Percentiles rank a stretch among this genome's conserved stretches.
Evolutionary conservation across 345 rosid species (phyloP).

Genomic region (Populus deltoides): DNA sequence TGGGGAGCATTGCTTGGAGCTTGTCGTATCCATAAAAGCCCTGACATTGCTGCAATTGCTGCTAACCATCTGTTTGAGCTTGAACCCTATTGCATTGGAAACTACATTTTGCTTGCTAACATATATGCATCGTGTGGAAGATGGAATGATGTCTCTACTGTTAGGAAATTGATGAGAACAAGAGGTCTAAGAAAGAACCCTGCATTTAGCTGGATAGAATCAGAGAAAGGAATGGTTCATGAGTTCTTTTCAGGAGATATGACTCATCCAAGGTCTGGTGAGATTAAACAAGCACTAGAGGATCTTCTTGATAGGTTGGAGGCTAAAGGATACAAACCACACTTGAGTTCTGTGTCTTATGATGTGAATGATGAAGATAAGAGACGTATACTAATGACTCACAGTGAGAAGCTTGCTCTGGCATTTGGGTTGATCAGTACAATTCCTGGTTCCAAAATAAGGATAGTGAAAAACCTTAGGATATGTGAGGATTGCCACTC

Average conservation of each 20-base stretch:
- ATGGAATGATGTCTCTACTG: constrained; percentile 47
- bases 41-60: constrained; percentile 66
- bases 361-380: constrained; percentile 52
- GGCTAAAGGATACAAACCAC: constrained; percentile 51
- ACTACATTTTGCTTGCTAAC: constrained; percentile 62
- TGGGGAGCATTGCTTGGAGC: constrained; percentile 97
- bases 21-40: constrained; percentile 55
- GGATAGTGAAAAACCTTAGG: constrained; percentile 70
- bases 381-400: constrained; percentile 46
- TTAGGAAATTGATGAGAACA: constrained; percentile 49
- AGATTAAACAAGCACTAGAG: constrained; percentile 48
- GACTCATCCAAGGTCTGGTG: constrained; percentile 49
- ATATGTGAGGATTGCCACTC: constrained; percentile 76
- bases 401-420: constrained; percentile 74
- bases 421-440: constrained; percentile 57
- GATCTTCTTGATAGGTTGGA: constrained; percentile 44
- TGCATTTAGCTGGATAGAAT: constrained; percentile 71
- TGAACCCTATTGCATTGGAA: constrained; percentile 68
- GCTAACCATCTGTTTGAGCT: constrained; percentile 59
- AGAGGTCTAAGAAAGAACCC: constrained; percentile 72
- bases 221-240: constrained; percentile 50
- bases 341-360: constrained; percentile 47
- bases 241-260: constrained; percentile 64
- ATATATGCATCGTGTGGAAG: constrained; percentile 58
- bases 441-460: constrained; percentile 34